Base-by-base conservation (phyloP, 192 early-diverging fungal genomes). In the Cladochytrium replicatum region DNA sequence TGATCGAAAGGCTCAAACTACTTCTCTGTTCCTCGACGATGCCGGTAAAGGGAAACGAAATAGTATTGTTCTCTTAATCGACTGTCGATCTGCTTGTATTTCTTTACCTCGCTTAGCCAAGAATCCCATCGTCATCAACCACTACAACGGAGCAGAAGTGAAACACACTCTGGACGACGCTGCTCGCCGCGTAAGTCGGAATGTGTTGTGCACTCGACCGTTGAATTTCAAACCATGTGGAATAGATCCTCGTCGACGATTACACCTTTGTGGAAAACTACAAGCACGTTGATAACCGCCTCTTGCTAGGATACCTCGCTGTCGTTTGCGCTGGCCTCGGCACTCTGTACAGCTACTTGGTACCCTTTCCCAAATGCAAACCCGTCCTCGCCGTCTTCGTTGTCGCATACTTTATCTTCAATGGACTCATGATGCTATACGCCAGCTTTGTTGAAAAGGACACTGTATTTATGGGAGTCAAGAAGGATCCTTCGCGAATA, bases 241-340 rank as follows among this genome's bases (percentile, higher is more conserved):
- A 8, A 24, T 29, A 71, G 68, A 55, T 71, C 45, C 39, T 71
- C 29, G 52, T 54, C 7, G n/a, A 34, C 4, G 64, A 67, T 51
- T 45, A 51, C 53, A 46, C 51, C 8, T 71, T 67, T 48, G 41
- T 22, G 3, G 64, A 93, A 66, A 77, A 74, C 62, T 79, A 91
- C 61, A 77, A 67, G 21, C 91, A 91, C 58, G 81, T 81, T 3
- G 86, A 93, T 57, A 71, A 76, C 46, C 87, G 87, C 56, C 79
- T 93, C 2, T 45, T 84, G 8, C 67, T 93, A 9, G 91, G 91
- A 24, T 93, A 87, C 60, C 34, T 79, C 11, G 75, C 85, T 2
- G 78, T 79, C 46, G 44, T 73, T 0, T 83, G 88, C 64, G 87
- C 87, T 41, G 85, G 71, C 15, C 75, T 67, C 44, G 82, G 43